phyloP scores from a whole-genome alignment of 2,329 filamentous ascomycete genomes.

The Pseudocercospora fijiensis region DNA sequence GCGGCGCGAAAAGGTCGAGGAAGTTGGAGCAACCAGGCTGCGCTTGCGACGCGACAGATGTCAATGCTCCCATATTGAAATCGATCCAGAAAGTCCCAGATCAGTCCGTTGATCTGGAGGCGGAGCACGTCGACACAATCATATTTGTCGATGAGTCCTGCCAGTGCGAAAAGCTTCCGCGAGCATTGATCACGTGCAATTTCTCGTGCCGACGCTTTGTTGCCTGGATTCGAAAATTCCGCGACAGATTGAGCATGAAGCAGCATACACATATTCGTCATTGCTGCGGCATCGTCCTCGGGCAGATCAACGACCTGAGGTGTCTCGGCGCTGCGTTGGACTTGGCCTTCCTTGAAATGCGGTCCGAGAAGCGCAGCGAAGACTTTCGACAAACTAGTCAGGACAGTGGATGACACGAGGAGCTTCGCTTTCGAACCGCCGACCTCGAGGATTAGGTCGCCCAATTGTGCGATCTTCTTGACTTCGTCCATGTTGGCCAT shows the following conservation, averaged over 20 bases:
- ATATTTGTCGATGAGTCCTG: neutral
- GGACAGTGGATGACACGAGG: neutral
- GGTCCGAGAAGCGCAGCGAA: neutral
- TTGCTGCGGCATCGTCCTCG: neutral
- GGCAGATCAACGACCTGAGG: neutral
- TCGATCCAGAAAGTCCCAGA: neutral
- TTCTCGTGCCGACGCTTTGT: too few relatives aligned
- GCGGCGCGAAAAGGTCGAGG: neutral
- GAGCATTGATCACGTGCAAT: too few relatives aligned
- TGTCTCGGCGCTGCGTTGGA: too few relatives aligned
- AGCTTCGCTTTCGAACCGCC: neutral
- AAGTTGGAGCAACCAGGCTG: neutral
- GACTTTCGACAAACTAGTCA: neutral
- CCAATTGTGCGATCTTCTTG: neutral
- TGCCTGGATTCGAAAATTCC: neutral
- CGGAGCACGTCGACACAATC: neutral
- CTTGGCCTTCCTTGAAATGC: neutral
- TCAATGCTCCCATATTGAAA: neutral
- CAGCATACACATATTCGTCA: neutral
- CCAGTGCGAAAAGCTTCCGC: too few relatives aligned
- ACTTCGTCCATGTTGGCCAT: neutral
- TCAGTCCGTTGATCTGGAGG: neutral
- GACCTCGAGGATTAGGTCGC: neutral
- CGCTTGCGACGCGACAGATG: neutral
- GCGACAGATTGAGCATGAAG: neutral